Percentiles rank a stretch among this genome's conserved stretches.
phyloP scores from a whole-genome alignment of 2,329 filamentous ascomycete genomes.

The Calonectria pseudoreteaudii region DNA sequence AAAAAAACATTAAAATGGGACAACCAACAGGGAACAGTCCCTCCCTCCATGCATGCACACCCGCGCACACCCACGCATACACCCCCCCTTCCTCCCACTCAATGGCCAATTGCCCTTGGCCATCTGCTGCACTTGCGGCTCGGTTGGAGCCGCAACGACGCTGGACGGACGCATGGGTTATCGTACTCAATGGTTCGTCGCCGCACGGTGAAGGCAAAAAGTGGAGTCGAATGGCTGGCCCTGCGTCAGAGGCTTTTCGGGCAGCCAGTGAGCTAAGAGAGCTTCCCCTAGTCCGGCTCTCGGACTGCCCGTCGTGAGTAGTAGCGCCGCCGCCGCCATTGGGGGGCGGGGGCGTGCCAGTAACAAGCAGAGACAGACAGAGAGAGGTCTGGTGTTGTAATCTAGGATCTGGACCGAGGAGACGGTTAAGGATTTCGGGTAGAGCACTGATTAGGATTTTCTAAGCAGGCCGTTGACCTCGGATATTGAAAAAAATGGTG shows the following conservation, averaged over 20 bases:
- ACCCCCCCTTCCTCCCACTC: background rate
- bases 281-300: conserved; percentile 12
- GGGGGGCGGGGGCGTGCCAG: background rate
- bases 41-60: background rate
- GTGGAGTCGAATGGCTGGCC: background rate
- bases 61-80: background rate
- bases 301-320: conserved; percentile 10
- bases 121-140: background rate
- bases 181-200: conserved; percentile 21
- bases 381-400: background rate
- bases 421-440: conserved; percentile 14
- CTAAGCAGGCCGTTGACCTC: background rate
- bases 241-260: background rate
- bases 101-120: background rate
- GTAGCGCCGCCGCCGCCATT: too few relatives aligned
- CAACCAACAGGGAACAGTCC: background rate
- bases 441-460: background rate
- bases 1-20: background rate
- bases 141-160: conserved; percentile 36
- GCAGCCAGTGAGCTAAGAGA: background rate
- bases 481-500: background rate
- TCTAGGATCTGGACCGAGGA: conserved; percentile 19
- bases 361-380: too few relatives aligned
- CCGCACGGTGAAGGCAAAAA: conserved; percentile 14
- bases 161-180: background rate